phyloP scores from a whole-genome alignment of 495 filamentous ascomycete genomes.

The Stereocaulon alpinum region DNA sequence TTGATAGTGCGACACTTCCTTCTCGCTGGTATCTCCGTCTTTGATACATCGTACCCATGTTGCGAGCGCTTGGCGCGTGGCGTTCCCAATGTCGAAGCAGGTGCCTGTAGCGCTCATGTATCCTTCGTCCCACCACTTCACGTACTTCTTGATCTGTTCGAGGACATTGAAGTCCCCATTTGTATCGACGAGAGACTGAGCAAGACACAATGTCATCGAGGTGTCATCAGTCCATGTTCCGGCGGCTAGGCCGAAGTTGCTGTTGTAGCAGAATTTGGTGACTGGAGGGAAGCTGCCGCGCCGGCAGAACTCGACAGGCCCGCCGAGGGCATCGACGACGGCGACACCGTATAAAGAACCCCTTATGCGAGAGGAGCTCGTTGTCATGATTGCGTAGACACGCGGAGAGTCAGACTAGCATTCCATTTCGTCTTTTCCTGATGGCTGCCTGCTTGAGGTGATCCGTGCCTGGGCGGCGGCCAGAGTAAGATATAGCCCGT shows the following conservation, averaged over 20 bases:
- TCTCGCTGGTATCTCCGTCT: slow-evolving; percentile 1
- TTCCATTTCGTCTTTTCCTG: background rate
- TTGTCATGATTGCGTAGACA: background rate
- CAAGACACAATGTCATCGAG: slow-evolving; percentile 38
- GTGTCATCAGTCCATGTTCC: slow-evolving; percentile 42
- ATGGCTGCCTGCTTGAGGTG: background rate
- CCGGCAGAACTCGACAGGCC: slow-evolving; percentile 33
- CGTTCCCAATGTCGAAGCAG: slow-evolving; percentile 35
- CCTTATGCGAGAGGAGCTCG: slow-evolving; percentile 23
- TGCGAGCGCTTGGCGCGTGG: slow-evolving; percentile 29
- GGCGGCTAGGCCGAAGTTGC: slow-evolving; percentile 20
- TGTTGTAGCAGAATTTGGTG: slow-evolving; percentile 23
- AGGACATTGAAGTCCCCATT: slow-evolving; percentile 24
- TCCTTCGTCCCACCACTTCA: slow-evolving; percentile 31
- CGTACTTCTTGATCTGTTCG: slow-evolving; percentile 28
- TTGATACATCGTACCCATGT: slow-evolving; percentile 26
- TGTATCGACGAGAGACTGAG: slow-evolving; percentile 31
- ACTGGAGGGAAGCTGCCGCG: slow-evolving; percentile 33
- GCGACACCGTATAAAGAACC: slow-evolving; percentile 38
- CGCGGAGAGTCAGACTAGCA: background rate
- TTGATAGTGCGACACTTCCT: slow-evolving; percentile 13
- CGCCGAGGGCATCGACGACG: slow-evolving; percentile 40
- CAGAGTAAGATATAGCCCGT: background rate
- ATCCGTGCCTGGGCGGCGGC: background rate
- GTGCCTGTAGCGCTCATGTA: slow-evolving; percentile 30